Evolutionary conservation across 2,329 filamentous ascomycete species (phyloP).

Genomic region (Pezizomycotina sp.): DNA sequence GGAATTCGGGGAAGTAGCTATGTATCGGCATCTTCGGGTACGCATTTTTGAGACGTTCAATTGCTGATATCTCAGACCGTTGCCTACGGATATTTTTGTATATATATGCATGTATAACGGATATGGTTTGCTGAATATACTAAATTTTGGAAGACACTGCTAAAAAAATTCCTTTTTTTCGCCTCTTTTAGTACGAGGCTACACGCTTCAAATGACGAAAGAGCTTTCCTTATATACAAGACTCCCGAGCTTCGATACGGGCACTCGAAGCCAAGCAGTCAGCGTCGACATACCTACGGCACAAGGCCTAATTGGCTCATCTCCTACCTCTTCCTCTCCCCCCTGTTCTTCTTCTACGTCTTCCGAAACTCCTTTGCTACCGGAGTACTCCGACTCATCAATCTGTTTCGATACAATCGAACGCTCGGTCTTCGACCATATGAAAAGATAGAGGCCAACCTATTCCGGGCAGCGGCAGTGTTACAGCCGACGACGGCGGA

Average conservation of each 20-base stretch:
- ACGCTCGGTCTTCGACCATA: slow-evolving; percentile 9
- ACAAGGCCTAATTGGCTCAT: no score
- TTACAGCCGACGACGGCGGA: slow-evolving; percentile 6
- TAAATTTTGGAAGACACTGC: neutral
- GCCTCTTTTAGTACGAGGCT: slow-evolving; percentile 10
- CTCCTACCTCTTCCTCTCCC: no score
- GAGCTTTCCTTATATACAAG: no score
- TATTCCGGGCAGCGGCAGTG: slow-evolving; percentile 4
- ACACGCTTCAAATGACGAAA: slow-evolving; percentile 7
- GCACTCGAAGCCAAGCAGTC: no score
- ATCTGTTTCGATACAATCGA: slow-evolving; percentile 8
- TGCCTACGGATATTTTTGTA: neutral
- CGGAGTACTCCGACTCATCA: no score
- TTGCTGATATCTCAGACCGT: neutral
- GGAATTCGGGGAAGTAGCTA: slow-evolving; percentile 16
- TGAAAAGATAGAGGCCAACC: slow-evolving; percentile 11
- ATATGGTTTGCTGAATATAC: neutral
- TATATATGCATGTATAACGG: neutral
- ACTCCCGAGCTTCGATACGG: no score
- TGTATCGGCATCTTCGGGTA: slow-evolving; percentile 13
- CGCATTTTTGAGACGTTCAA: neutral
- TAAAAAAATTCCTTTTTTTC: neutral
- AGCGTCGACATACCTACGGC: no score
- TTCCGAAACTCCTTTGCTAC: no score
- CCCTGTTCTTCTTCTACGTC: no score